Conservation (phyloP, 208 protist species). For the Polymyxa betae region DNA sequence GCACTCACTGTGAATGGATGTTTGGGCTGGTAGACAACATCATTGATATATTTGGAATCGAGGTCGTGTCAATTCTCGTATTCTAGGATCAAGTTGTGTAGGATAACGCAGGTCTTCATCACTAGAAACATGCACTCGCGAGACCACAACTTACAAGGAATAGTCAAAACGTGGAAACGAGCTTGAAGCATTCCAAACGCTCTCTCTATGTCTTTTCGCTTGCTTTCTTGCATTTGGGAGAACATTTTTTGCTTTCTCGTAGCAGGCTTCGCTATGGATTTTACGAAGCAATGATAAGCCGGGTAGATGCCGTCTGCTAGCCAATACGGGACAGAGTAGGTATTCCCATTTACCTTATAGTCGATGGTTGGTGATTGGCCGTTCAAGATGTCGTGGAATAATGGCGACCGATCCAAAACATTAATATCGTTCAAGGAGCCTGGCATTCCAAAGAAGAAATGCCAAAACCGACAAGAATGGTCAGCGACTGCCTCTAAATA, state of each 20-base stretch:
- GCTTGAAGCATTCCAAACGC: background rate
- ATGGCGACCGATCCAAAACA: background rate
- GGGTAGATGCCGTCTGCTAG: background rate
- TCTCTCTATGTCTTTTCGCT: background rate
- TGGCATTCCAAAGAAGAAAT: background rate
- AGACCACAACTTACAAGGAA: background rate
- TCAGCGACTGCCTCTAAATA: background rate
- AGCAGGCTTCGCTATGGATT: background rate
- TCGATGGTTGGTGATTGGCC: too few species aligned
- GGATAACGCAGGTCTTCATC: background rate
- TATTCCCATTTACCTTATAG: too few species aligned
- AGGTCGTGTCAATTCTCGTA: background rate
- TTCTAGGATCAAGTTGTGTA: background rate
- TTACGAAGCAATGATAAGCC: too few species aligned
- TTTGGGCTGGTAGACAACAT: background rate
- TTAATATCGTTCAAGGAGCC: slow-evolving; percentile 34
- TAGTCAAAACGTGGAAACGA: background rate
- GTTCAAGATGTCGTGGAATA: too few species aligned
- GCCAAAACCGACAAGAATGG: background rate
- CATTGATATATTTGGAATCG: background rate
- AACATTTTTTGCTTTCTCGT: background rate
- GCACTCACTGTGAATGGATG: background rate
- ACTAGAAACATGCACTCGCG: background rate
- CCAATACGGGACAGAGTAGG: background rate
- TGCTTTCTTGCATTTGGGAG: background rate